Evolutionary conservation across 805 yeast genomes (phyloP).

Genomic region (Ogataea degrootiae): DNA sequence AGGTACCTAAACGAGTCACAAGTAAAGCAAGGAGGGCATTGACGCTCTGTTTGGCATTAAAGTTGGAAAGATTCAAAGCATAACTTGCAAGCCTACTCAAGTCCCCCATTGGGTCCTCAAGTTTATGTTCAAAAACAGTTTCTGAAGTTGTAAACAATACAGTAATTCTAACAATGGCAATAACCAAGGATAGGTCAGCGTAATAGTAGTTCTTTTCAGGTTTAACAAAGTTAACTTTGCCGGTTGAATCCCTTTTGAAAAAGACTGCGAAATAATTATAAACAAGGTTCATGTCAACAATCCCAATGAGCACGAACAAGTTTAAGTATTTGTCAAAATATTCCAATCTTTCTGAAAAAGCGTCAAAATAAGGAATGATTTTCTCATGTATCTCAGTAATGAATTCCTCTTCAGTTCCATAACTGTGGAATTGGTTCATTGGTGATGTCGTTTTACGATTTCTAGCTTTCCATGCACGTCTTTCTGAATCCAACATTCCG

Average conservation of each 20-base stretch:
- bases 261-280: slow-evolving; percentile 6
- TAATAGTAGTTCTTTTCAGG: slow-evolving; percentile 10
- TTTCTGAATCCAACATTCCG: slow-evolving; percentile 4
- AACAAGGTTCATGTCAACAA: slow-evolving; percentile 11
- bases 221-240: slow-evolving; percentile 1
- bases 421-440: background rate
- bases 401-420: slow-evolving; percentile 2
- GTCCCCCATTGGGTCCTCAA: slow-evolving; percentile 1
- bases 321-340: slow-evolving; percentile 16
- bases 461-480: slow-evolving; percentile 13
- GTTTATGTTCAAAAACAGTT: slow-evolving; percentile 2
- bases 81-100: slow-evolving; percentile 3
- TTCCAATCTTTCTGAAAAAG: slow-evolving; percentile 18
- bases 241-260: slow-evolving; percentile 5
- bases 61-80: slow-evolving; percentile 9
- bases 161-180: slow-evolving; percentile 11
- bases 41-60: slow-evolving; percentile 13
- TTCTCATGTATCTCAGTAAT: slow-evolving; percentile 5
- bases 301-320: slow-evolving; percentile 4
- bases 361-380: slow-evolving; percentile 12
- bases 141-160: slow-evolving; percentile 2
- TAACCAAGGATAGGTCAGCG: slow-evolving; percentile 13
- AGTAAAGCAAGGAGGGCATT: slow-evolving; percentile 11
- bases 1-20: slow-evolving; percentile 4
- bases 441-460: background rate